Conservation (phyloP, 306 rosid species). For the Medicago truncatula region MtrunA17r5.0-ANR NC_053043.1:11595501-11596000, state of each 20-base stretch:
- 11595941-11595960: neutral
- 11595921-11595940: neutral
- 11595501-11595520: too few relatives aligned
- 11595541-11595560: neutral
- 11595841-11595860: neutral
- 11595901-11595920: slow-evolving; percentile 5
- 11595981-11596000: neutral
- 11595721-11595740: slow-evolving; percentile 24
- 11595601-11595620: slow-evolving; percentile 34
- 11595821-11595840: neutral
- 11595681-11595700: slow-evolving; percentile 37
- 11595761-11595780: neutral
- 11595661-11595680: slow-evolving; percentile 41
- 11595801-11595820: neutral
- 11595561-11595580: slow-evolving; percentile 21
- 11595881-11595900: neutral
- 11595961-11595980: neutral
- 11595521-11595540: neutral
- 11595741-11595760: slow-evolving; percentile 31
- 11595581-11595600: slow-evolving; percentile 38
- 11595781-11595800: neutral
- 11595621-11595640: slow-evolving; percentile 33
- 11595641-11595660: slow-evolving; percentile 26
- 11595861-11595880: neutral
- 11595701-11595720: slow-evolving; percentile 42